phyloP scores from a whole-genome alignment of 305 asterid genomes.

The Plantago coronopus region DNA sequence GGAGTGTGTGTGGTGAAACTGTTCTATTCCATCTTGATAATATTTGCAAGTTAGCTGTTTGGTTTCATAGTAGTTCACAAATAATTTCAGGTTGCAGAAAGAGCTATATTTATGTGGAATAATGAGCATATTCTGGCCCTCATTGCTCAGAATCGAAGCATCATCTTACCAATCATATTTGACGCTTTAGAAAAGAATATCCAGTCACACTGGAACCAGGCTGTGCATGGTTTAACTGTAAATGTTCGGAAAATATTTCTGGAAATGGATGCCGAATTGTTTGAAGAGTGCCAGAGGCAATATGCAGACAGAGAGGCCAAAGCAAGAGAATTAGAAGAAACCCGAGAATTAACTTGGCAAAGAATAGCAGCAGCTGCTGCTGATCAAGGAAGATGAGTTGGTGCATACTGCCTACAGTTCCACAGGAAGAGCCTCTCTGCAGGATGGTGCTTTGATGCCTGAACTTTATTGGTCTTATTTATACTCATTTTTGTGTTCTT shows the following conservation, averaged over 20 bases:
- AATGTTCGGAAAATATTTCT: constrained; percentile 67
- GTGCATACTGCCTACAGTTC: constrained; percentile 13
- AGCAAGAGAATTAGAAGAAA: constrained; percentile 41
- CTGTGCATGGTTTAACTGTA: constrained; percentile 57
- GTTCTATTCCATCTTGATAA: neutral
- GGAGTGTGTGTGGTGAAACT: too few species aligned
- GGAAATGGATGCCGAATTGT: constrained; percentile 68
- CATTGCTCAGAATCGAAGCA: constrained; percentile 60
- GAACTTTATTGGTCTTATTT: constrained; percentile 21
- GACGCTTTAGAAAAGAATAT: constrained; percentile 72
- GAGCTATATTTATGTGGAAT: constrained; percentile 77
- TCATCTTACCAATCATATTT: constrained; percentile 66
- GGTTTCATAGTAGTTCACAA: constrained; percentile 18
- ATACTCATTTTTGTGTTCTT: constrained; percentile 27
- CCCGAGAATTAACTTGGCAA: constrained; percentile 64
- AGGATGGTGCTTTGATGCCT: constrained; percentile 23
- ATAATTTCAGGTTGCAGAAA: constrained; percentile 70
- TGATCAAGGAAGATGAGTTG: constrained; percentile 33
- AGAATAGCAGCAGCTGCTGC: constrained; percentile 57
- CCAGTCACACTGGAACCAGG: constrained; percentile 81
- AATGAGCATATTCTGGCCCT: constrained; percentile 59
- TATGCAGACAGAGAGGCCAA: constrained; percentile 48
- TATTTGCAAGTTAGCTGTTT: neutral
- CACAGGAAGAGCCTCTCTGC: neutral
- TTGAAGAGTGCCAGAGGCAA: constrained; percentile 66